Evolutionary conservation across 176 grass and related monocot species (phyloP).

Genomic region (Thalia dealbata): DNA sequence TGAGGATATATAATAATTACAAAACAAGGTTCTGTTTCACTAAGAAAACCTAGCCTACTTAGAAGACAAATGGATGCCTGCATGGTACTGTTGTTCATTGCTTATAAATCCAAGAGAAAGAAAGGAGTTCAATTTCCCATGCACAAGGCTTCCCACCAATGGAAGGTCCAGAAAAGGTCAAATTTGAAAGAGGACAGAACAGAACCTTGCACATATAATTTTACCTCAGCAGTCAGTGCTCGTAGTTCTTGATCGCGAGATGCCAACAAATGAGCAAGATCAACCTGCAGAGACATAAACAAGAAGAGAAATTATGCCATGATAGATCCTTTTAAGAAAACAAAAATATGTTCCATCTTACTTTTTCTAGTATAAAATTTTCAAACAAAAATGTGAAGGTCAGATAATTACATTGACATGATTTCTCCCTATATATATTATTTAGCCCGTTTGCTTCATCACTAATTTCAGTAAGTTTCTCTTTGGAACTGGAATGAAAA

Average conservation of each 20-base stretch:
- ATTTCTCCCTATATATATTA: too few relatives aligned
- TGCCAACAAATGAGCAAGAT: conserved; percentile 89
- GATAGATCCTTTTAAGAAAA: background rate
- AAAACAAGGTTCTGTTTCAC: background rate
- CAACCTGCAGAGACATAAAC: conserved; percentile 52
- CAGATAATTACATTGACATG: too few relatives aligned
- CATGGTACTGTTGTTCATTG: background rate
- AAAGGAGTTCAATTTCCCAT: background rate
- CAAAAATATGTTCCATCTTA: background rate
- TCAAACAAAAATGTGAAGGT: background rate
- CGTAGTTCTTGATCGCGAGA: conserved; percentile 97
- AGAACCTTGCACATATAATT: background rate
- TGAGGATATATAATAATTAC: background rate
- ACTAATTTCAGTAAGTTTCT: too few relatives aligned
- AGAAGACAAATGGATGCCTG: background rate
- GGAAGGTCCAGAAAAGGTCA: too few relatives aligned
- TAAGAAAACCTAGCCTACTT: background rate
- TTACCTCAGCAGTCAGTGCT: conserved; percentile 82
- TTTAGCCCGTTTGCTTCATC: too few relatives aligned
- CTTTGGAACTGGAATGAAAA: background rate
- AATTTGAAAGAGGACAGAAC: background rate
- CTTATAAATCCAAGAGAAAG: background rate
- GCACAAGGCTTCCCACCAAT: too few relatives aligned
- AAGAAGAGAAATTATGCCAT: background rate
- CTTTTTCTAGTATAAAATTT: background rate